Conservation (phyloP, 257 asterid genomes). For the Paulownia fortunei region DNA sequence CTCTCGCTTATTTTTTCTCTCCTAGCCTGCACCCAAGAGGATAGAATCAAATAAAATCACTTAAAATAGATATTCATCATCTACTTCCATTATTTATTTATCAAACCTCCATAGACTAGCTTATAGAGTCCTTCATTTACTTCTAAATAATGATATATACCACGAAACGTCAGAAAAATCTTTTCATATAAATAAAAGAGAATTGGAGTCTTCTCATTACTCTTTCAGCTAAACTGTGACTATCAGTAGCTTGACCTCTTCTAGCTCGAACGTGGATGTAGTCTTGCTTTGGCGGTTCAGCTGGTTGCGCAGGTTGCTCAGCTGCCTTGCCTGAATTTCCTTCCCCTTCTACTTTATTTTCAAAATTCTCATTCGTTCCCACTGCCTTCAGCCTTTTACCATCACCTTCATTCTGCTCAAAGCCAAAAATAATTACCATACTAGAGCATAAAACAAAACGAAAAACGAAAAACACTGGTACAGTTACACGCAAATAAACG, state of each 20-base stretch:
- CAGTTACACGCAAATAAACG: neutral
- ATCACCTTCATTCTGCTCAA: constrained; percentile 41
- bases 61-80: neutral
- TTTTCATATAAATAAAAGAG: neutral
- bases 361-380: constrained; percentile 26
- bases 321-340: constrained; percentile 38
- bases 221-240: constrained; percentile 61
- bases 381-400: constrained; percentile 40
- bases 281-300: constrained; percentile 49
- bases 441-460: neutral
- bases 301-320: constrained; percentile 38
- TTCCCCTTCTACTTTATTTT: constrained; percentile 36
- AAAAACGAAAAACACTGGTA: neutral
- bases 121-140: neutral
- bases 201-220: constrained; percentile 34
- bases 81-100: too few relatives aligned
- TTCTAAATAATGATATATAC: neutral
- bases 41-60: neutral
- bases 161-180: neutral
- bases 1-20: constrained; percentile 58
- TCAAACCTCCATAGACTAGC: neutral
- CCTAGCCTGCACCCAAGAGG: constrained; percentile 49
- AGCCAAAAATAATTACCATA: neutral
- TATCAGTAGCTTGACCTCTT: constrained; percentile 64
- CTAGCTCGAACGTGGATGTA: constrained; percentile 58